phyloP scores from a whole-genome alignment of 2,329 filamentous ascomycete genomes.

The Torrubiellomyces zombiae region DNA sequence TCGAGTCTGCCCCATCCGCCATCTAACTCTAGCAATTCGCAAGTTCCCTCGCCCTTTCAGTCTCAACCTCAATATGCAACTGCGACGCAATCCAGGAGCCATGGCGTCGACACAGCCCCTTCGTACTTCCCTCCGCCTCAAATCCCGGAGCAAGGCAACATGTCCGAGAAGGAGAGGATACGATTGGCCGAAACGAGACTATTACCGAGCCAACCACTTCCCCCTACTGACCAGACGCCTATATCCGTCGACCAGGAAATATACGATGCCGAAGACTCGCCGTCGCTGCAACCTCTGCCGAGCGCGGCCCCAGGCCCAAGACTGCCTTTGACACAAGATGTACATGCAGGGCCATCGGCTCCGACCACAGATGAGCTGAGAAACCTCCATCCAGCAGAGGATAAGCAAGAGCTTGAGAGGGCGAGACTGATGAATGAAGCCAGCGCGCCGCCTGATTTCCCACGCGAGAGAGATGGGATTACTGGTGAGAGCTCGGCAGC shows the following conservation, averaged over 20 bases:
- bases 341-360: slow-evolving; percentile 19
- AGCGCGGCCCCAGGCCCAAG: slow-evolving; percentile 4
- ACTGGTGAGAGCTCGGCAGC: slow-evolving; percentile 14
- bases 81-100: slow-evolving; percentile 3
- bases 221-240: slow-evolving; percentile 26
- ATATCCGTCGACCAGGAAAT: slow-evolving; percentile 29
- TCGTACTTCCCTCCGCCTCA: slow-evolving; percentile 44
- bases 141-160: slow-evolving; percentile 38
- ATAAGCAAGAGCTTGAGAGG: slow-evolving; percentile 65
- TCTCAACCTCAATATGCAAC: not conserved
- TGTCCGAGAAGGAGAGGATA: slow-evolving; percentile 71
- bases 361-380: slow-evolving; percentile 29
- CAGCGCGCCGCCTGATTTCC: slow-evolving; percentile 44
- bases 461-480: slow-evolving; percentile 33
- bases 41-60: slow-evolving; percentile 1
- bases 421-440: slow-evolving; percentile 45
- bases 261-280: slow-evolving; percentile 28
- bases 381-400: slow-evolving; percentile 29
- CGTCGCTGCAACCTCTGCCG: slow-evolving; percentile 10
- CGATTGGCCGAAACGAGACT: slow-evolving; percentile 62
- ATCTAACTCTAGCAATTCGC: too few relatives aligned
- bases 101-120: slow-evolving; percentile 23
- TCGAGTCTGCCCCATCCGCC: too few relatives aligned
- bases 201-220: slow-evolving; percentile 62
- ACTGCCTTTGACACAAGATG: slow-evolving; percentile 5